A percentile compares a stretch with the other conserved stretches of the same genome.
Conservation (phyloP, 2,329 filamentous ascomycete species). For the Scedosporium apiospermum region DNA sequence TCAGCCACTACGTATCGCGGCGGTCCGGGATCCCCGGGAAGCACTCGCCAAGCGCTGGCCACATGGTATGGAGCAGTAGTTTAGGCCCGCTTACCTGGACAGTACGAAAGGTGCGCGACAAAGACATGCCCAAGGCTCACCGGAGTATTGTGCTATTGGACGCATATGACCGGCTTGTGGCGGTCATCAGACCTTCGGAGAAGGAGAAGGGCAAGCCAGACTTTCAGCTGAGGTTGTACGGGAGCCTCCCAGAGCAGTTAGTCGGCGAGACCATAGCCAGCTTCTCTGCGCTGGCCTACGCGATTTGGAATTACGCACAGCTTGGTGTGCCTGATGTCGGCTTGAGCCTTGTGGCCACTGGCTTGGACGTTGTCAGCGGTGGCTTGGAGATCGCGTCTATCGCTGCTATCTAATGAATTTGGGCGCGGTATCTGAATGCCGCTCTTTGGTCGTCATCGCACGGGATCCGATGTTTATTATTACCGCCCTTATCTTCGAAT, state of each 20-base stretch:
- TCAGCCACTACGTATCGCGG: background rate
- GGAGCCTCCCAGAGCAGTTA: background rate
- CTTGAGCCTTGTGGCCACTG: background rate
- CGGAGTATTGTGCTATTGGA: background rate
- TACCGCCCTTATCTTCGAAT: no score
- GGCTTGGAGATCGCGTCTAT: constrained; percentile 10
- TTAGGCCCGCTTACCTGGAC: background rate
- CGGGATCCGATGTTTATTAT: no score
- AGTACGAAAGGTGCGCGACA: background rate
- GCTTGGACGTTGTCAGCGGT: background rate
- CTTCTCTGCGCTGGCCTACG: background rate
- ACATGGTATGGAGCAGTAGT: background rate
- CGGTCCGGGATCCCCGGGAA: background rate
- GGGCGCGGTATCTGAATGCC: no score
- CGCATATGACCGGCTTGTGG: background rate
- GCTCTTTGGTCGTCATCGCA: no score
- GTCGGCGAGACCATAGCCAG: background rate
- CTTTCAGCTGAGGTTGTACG: background rate
- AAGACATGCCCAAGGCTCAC: background rate
- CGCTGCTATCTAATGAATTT: background rate
- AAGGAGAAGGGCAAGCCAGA: background rate
- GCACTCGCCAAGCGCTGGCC: background rate
- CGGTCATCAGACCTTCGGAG: background rate
- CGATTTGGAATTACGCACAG: background rate
- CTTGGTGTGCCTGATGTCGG: background rate